phyloP scores from a whole-genome alignment of 2,329 filamentous ascomycete species.

The Arthrobotrys megalospora region DNA sequence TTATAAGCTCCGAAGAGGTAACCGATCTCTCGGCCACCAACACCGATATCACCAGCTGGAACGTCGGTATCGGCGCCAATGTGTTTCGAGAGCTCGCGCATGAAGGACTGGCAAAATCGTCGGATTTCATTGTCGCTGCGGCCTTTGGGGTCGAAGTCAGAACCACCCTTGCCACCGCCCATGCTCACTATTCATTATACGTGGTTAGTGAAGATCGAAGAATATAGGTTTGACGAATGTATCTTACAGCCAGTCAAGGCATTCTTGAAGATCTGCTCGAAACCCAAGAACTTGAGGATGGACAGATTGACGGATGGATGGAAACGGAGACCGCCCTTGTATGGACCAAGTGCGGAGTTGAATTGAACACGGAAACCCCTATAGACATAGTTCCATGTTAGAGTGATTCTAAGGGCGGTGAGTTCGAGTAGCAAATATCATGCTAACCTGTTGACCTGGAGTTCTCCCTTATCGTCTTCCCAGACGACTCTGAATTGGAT shows the following conservation, averaged over 20 bases:
- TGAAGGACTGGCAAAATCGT: conserved; percentile 95
- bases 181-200: conserved; percentile 77
- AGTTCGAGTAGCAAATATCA: conserved; percentile 5
- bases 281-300: conserved; percentile 95
- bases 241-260: conserved; percentile 90
- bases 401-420: neutral
- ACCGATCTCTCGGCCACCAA: conserved; percentile 90
- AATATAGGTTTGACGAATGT: conserved; percentile 64
- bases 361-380: conserved; percentile 95
- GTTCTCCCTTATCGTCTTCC: conserved; percentile 87
- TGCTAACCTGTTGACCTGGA: conserved; percentile 62
- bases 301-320: conserved; percentile 88
- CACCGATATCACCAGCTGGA: conserved; percentile 96
- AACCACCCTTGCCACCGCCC: conserved; percentile 97
- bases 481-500: conserved; percentile 98
- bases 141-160: conserved; percentile 99
- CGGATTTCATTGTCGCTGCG: conserved; percentile 98
- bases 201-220: neutral
- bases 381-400: conserved; percentile 76
- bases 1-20: conserved; percentile 97
- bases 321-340: conserved; percentile 97
- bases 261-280: conserved; percentile 99
- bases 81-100: conserved; percentile 94
- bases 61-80: conserved; percentile 97
- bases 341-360: conserved; percentile 96